These are phyloP conservation scores for Oryza officinalis DNA, from an alignment of 176 grass and related monocot genomes.

Conservation along the genomic window DNA sequence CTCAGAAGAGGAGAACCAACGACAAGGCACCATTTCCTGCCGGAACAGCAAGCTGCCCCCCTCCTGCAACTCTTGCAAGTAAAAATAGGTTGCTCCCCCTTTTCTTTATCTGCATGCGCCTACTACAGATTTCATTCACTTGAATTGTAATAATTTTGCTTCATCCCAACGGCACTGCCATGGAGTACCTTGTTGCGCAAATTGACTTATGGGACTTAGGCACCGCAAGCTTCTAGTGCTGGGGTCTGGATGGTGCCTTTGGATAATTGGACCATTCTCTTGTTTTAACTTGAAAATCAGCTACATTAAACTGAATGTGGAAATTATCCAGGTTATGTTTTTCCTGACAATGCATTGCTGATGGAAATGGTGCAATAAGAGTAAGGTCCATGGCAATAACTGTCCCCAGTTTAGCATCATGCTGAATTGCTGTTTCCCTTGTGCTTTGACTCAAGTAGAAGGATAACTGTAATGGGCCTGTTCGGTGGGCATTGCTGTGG, in stretches of 20 bases:
- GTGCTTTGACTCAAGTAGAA: not conserved
- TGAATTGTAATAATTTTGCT: not conserved
- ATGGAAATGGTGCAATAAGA: too few relatives aligned
- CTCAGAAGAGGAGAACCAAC: not conserved
- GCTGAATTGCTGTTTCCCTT: not conserved
- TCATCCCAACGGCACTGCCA: not conserved
- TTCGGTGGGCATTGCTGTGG: too few relatives aligned
- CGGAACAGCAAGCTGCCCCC: slow-evolving; percentile 45
- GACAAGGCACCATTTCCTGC: not conserved
- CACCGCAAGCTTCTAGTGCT: too few relatives aligned
- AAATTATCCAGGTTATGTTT: not conserved
- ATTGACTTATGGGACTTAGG: too few relatives aligned
- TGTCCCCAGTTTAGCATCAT: not conserved
- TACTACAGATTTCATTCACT: not conserved
- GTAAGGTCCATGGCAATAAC: too few relatives aligned
- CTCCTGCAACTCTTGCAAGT: slow-evolving; percentile 14
- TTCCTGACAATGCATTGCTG: too few relatives aligned
- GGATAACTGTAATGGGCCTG: not conserved
- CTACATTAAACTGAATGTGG: too few relatives aligned
- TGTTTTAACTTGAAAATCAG: too few relatives aligned
- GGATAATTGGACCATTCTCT: too few relatives aligned
- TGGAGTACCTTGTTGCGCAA: not conserved
- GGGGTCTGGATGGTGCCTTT: too few relatives aligned
- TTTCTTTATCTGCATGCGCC: not conserved
- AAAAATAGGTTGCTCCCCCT: not conserved